phyloP scores from a whole-genome alignment of 1,284 basidiomycete genomes.

The Dichomitus squalens region DNA sequence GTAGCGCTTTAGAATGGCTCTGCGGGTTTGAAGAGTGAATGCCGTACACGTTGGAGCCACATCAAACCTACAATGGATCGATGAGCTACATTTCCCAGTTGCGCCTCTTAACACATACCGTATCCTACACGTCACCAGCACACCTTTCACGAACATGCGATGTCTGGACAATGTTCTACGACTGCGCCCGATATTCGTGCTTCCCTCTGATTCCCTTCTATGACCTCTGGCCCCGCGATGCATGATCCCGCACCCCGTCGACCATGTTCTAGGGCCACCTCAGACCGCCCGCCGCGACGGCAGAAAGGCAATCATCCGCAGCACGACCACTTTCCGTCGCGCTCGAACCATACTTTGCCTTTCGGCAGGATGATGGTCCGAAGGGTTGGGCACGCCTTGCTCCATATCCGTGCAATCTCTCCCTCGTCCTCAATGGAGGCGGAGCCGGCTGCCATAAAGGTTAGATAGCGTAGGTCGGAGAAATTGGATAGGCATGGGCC shows the following conservation, averaged over 20 bases:
- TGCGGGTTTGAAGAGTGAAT: conserved; percentile 7
- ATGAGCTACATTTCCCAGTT: not conserved
- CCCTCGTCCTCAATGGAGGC: conserved; percentile 35
- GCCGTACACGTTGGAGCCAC: conserved; percentile 4
- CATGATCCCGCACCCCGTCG: not conserved
- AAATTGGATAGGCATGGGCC: conserved; percentile 34
- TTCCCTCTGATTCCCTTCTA: not conserved
- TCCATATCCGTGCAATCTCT: conserved; percentile 39
- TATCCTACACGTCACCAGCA: not conserved
- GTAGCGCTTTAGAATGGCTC: conserved; percentile 1
- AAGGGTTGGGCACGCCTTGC: conserved; percentile 43
- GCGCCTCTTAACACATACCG: not conserved
- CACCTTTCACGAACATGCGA: not conserved
- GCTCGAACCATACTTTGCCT: conserved; percentile 43
- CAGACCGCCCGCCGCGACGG: not conserved
- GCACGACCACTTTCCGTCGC: conserved; percentile 31
- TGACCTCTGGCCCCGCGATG: not conserved
- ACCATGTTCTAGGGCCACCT: not conserved
- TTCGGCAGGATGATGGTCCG: conserved; percentile 46
- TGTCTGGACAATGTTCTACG: not conserved
- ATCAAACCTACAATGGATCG: conserved; percentile 4
- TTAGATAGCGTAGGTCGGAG: conserved; percentile 40
- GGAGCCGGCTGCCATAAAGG: conserved; percentile 41
- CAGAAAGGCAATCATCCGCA: conserved; percentile 13
- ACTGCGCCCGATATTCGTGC: not conserved